Percentiles rank a stretch among this genome's conserved stretches.
Evolutionary conservation across 2,329 filamentous ascomycete genomes (phyloP).

Genomic region (Trichophaea hybrida): DNA sequence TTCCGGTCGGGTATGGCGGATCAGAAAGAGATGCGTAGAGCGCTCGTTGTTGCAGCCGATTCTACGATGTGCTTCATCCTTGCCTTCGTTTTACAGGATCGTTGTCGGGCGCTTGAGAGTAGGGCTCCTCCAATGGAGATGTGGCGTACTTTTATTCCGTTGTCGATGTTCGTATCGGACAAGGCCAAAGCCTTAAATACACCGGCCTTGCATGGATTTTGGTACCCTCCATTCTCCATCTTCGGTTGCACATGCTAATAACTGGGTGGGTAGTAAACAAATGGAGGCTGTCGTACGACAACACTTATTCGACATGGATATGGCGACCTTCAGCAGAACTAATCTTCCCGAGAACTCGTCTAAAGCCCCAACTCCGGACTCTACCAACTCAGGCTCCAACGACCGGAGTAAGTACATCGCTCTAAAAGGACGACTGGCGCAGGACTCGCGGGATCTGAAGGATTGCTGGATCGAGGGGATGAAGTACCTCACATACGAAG

Average conservation of each 20-base stretch:
- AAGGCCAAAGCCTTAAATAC: slow-evolving; percentile 10
- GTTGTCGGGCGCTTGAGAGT: slow-evolving; percentile 13
- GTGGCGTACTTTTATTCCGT: slow-evolving; percentile 23
- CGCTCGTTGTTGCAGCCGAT: slow-evolving; percentile 17
- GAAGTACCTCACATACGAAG: slow-evolving; percentile 17
- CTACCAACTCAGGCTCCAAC: slow-evolving; percentile 10
- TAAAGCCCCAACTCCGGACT: slow-evolving; percentile 20
- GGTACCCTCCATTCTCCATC: not conserved
- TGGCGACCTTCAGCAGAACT: slow-evolving; percentile 11
- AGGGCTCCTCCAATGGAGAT: slow-evolving; percentile 9
- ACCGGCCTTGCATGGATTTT: slow-evolving; percentile 14
- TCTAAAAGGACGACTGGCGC: slow-evolving; percentile 14
- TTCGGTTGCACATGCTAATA: not conserved
- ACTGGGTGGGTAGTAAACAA: slow-evolving; percentile 11
- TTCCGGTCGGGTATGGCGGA: slow-evolving; percentile 9
- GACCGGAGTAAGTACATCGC: slow-evolving; percentile 11
- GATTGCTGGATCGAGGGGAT: slow-evolving; percentile 20
- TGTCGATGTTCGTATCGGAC: slow-evolving; percentile 18
- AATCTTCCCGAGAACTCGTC: slow-evolving; percentile 15
- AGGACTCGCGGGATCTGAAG: slow-evolving; percentile 14
- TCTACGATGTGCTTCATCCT: slow-evolving; percentile 22
- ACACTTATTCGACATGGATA: slow-evolving; percentile 21
- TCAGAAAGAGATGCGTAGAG: slow-evolving; percentile 6
- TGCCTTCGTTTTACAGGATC: slow-evolving; percentile 20
- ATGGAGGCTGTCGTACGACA: slow-evolving; percentile 22